Evolutionary conservation across 1,139 yeast genomes (phyloP).

Genomic region (Hansenula lynferdii): DNA sequence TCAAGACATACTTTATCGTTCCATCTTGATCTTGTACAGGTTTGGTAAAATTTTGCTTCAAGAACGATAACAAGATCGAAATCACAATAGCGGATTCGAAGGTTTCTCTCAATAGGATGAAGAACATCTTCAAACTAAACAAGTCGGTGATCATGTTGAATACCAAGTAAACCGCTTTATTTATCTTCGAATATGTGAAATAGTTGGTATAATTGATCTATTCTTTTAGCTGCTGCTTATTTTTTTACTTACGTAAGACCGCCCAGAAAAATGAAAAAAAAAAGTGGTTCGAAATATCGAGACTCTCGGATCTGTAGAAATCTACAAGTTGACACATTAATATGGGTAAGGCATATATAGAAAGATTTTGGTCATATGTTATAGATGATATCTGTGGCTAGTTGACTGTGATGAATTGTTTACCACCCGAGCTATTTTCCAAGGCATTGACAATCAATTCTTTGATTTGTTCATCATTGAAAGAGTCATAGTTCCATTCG

Average conservation of each 20-base stretch:
- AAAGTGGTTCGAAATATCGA: no score
- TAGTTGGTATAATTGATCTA: no score
- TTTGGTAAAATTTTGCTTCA: constrained; percentile 61
- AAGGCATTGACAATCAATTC: constrained; percentile 50
- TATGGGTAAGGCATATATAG: no score
- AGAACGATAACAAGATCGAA: constrained; percentile 77
- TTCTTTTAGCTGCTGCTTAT: no score
- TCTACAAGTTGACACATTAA: no score
- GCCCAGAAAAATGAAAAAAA: no score
- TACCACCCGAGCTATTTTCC: constrained; percentile 29
- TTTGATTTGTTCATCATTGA: constrained; percentile 45
- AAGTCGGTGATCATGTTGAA: constrained; percentile 1
- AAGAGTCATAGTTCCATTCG: constrained; percentile 34
- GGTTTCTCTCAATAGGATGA: constrained; percentile 78
- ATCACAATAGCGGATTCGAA: constrained; percentile 81
- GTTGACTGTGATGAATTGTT: constrained; percentile 20
- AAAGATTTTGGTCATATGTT: no score
- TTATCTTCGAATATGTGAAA: not conserved
- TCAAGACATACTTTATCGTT: constrained; percentile 3
- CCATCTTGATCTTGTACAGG: constrained; percentile 2
- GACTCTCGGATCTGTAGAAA: no score
- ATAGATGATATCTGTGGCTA: no score
- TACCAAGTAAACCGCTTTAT: not conserved
- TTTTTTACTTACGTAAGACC: no score
- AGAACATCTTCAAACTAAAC: constrained; percentile 42